phyloP scores from a whole-genome alignment of 2,329 filamentous ascomycete genomes.

The Malbranchea cinnamomea region DNA sequence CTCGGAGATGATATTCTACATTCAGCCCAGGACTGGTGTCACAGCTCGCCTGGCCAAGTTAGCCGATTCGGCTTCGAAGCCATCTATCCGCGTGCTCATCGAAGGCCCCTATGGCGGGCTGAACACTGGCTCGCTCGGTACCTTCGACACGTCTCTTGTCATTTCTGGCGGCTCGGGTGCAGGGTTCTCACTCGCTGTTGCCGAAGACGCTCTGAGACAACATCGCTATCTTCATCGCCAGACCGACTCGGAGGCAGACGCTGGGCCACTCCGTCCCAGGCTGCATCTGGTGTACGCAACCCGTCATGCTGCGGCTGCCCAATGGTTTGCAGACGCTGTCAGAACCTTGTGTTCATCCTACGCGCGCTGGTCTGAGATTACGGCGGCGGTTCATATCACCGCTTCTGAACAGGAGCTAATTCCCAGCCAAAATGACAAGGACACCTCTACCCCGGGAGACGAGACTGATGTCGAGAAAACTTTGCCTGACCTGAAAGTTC shows the following conservation, averaged over 20 bases:
- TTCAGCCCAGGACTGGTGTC: slow-evolving; percentile 35
- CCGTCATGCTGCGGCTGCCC: slow-evolving; percentile 2
- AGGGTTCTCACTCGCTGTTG: slow-evolving; percentile 36
- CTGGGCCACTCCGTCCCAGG: neutral
- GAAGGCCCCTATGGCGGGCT: slow-evolving; percentile 47
- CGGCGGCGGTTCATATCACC: slow-evolving; percentile 15
- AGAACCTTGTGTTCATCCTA: slow-evolving; percentile 6
- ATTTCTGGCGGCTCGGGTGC: slow-evolving; percentile 43
- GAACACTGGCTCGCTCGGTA: slow-evolving; percentile 20
- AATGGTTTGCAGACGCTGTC: slow-evolving; percentile 12
- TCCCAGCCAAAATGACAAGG: slow-evolving; percentile 4
- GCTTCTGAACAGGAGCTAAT: slow-evolving; percentile 9
- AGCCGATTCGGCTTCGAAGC: slow-evolving; percentile 23
- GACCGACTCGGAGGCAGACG: neutral
- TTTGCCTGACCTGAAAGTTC: neutral
- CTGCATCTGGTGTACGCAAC: slow-evolving; percentile 2
- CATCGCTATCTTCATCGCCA: too few species aligned
- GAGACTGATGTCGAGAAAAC: slow-evolving; percentile 1
- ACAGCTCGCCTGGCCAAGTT: slow-evolving; percentile 32
- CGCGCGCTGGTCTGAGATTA: slow-evolving; percentile 10
- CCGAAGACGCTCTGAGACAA: slow-evolving; percentile 28
- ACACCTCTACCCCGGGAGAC: slow-evolving; percentile 1
- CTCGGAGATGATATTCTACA: slow-evolving; percentile 37
- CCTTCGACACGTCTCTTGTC: slow-evolving; percentile 32
- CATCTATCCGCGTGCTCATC: slow-evolving; percentile 32